Percentiles rank a stretch among this genome's conserved stretches.
Evolutionary conservation across 495 filamentous ascomycete species (phyloP).

Genomic region (Aspergillus cristatus): DNA sequence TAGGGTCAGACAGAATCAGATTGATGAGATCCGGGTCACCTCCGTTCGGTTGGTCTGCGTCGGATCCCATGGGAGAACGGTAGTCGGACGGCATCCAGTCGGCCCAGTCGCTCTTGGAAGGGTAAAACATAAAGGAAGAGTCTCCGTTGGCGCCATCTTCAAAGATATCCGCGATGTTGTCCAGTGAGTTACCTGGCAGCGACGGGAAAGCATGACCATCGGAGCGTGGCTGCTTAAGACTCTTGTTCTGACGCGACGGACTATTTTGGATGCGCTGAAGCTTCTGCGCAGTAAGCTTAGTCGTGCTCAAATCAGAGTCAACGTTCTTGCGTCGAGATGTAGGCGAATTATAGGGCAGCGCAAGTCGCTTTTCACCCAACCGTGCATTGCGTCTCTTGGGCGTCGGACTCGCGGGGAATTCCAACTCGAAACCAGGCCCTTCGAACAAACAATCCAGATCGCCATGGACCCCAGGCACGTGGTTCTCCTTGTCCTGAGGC

Average conservation of each 20-base stretch:
- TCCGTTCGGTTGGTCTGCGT: constrained; percentile 11
- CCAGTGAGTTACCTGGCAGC: constrained; percentile 21
- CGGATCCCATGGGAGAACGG: constrained; percentile 23
- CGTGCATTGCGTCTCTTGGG: constrained; percentile 38
- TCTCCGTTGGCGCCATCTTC: constrained; percentile 15
- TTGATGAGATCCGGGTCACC: constrained; percentile 25
- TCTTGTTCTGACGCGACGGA: constrained; percentile 15
- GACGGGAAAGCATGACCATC: constrained; percentile 10
- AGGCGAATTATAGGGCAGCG: constrained; percentile 27
- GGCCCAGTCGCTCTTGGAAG: constrained; percentile 23
- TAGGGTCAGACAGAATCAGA: constrained; percentile 31
- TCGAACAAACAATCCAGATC: constrained; percentile 55
- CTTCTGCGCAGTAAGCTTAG: constrained; percentile 26
- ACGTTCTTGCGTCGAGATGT: constrained; percentile 20
- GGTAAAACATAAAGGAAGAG: constrained; percentile 16
- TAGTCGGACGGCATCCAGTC: constrained; percentile 33
- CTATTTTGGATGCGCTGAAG: constrained; percentile 27
- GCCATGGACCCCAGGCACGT: constrained; percentile 25
- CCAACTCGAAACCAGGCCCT: constrained; percentile 30
- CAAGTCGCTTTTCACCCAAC: constrained; percentile 39
- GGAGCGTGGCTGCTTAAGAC: constrained; percentile 17
- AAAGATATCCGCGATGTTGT: constrained; percentile 36
- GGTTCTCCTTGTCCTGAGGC: constrained; percentile 42
- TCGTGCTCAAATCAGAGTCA: constrained; percentile 15
- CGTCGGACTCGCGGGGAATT: constrained; percentile 55